Percentiles rank a stretch among this genome's conserved stretches.
phyloP scores from a whole-genome alignment of 495 filamentous ascomycete species.

The Talaromyces trachyspermus region DNA sequence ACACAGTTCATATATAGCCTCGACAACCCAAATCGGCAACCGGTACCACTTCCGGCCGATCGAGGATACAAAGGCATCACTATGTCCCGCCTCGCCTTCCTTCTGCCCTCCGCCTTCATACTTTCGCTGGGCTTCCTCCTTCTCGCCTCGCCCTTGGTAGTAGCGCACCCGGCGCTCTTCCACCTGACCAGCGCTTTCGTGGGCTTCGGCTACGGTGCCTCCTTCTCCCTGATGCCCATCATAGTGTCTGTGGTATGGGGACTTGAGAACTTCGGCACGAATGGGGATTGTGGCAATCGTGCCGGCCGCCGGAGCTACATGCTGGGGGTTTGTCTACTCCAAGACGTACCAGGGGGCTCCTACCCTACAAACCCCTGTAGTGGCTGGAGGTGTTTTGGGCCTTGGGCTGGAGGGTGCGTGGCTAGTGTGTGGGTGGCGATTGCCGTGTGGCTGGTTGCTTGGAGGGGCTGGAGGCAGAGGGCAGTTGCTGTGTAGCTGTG shows the following conservation, averaged over 20 bases:
- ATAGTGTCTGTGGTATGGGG: constrained; percentile 94
- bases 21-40: constrained; percentile 23
- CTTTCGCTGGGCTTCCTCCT: constrained; percentile 70
- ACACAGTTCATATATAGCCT: constrained; percentile 32
- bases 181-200: constrained; percentile 73
- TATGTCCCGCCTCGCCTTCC: constrained; percentile 72
- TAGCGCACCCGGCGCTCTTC: constrained; percentile 62
- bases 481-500: constrained; percentile 64
- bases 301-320: constrained; percentile 73
- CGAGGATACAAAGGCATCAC: constrained; percentile 31
- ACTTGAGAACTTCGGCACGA: constrained; percentile 96
- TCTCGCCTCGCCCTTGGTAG: constrained; percentile 62
- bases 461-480: constrained; percentile 77
- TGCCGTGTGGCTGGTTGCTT: constrained; percentile 65
- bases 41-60: constrained; percentile 10
- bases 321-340: constrained; percentile 82
- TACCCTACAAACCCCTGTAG: constrained; percentile 37
- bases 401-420: constrained; percentile 69
- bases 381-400: constrained; percentile 74
- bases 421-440: constrained; percentile 70
- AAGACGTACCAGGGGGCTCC: constrained; percentile 66
- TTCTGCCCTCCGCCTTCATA: constrained; percentile 64
- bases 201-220: constrained; percentile 85
- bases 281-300: constrained; percentile 89
- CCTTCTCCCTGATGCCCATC: constrained; percentile 84